A percentile compares a stretch with the other conserved stretches of the same genome.
Evolutionary conservation across 345 rosid genomes (phyloP).

Genomic region (Citrus sp.): DNA sequence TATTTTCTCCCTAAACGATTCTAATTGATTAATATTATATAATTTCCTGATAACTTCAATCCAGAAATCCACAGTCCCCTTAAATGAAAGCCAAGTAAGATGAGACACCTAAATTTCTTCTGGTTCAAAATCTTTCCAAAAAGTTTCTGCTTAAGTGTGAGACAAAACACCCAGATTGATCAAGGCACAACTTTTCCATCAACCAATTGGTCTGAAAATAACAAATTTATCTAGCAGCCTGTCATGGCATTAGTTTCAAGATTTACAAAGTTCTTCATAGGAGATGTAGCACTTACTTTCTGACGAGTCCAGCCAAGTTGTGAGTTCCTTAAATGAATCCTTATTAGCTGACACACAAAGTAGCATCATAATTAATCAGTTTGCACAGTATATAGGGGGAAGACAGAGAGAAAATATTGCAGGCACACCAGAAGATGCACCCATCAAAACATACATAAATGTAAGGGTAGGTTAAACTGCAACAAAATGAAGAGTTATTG

Average conservation of each 20-base stretch:
- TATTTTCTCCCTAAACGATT: neutral
- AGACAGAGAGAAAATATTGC: neutral
- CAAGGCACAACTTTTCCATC: constrained; percentile 16
- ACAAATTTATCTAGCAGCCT: constrained; percentile 15
- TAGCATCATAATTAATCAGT: constrained; percentile 7
- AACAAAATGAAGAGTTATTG: neutral
- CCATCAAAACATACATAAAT: neutral
- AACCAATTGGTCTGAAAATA: constrained; percentile 14
- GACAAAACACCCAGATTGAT: constrained; percentile 13
- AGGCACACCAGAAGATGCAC: neutral
- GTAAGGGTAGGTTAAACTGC: neutral
- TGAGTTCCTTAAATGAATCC: constrained; percentile 45
- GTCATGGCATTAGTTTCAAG: neutral
- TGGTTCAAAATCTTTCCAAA: constrained; percentile 13
- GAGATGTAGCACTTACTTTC: constrained; percentile 39
- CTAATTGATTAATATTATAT: neutral
- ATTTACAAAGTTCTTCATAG: neutral
- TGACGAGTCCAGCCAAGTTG: constrained; percentile 63
- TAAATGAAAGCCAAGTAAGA: constrained; percentile 12
- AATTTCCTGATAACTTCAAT: constrained; percentile 1
- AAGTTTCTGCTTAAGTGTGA: constrained; percentile 14
- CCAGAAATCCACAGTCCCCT: constrained; percentile 6
- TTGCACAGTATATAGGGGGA: neutral
- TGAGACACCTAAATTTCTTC: constrained; percentile 3
- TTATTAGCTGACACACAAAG: constrained; percentile 32